Evolutionary conservation across 345 rosid genomes (phyloP).

Genomic region (Lepidium didymum): DNA sequence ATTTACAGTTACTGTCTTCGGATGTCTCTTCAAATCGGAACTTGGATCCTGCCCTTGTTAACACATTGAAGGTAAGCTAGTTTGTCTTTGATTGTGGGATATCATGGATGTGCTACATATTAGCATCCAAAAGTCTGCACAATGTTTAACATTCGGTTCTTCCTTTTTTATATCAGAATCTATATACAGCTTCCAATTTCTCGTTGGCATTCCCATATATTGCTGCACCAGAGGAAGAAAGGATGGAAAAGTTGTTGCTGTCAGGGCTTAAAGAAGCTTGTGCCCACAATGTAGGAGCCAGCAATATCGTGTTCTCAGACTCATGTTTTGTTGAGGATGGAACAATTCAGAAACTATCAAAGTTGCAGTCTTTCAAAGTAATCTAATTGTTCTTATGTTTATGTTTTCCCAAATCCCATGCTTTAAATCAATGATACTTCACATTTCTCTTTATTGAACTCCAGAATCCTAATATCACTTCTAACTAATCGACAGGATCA

Average conservation of each 20-base stretch:
- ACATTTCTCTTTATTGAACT: background rate
- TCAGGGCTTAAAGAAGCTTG: conserved; percentile 67
- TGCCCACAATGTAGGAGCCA: conserved; percentile 34
- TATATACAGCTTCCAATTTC: conserved; percentile 55
- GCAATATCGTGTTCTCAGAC: conserved; percentile 59
- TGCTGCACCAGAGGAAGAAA: conserved; percentile 55
- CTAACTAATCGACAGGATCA: background rate
- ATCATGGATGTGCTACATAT: background rate
- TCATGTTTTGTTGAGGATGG: conserved; percentile 60
- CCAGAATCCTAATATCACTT: background rate
- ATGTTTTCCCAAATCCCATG: background rate
- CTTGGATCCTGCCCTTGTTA: conserved; percentile 47
- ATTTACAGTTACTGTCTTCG: conserved; percentile 51
- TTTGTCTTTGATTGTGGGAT: background rate
- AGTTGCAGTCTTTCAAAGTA: conserved; percentile 58
- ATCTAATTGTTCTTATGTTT: conserved; percentile 2
- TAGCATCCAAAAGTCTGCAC: background rate
- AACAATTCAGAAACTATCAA: conserved; percentile 50
- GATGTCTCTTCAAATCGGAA: conserved; percentile 51
- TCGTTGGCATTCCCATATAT: conserved; percentile 93
- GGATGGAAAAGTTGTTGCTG: conserved; percentile 63
- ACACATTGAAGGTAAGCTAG: conserved; percentile 54
- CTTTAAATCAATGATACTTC: background rate
- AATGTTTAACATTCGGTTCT: background rate
- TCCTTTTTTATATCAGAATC: conserved; percentile 37